Conservation (phyloP, 805 yeast species). For the Tetrapisispora pingtungensis region DNA sequence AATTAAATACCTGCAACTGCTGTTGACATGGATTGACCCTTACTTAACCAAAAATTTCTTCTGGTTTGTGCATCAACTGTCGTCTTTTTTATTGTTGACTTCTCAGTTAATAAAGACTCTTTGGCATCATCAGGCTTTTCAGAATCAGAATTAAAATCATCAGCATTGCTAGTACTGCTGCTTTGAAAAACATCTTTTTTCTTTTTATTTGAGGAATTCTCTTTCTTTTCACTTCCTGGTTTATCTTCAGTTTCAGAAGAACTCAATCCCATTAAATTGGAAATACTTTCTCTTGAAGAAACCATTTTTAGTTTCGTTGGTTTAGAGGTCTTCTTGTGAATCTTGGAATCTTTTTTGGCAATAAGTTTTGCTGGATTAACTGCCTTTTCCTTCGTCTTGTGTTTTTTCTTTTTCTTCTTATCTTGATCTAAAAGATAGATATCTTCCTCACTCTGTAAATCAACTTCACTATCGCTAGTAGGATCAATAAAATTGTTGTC, state of each 20-base stretch:
- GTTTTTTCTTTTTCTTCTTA: conserved; percentile 7
- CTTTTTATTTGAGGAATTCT: not conserved
- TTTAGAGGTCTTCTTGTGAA: not conserved
- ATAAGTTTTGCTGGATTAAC: conserved; percentile 1
- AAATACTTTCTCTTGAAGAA: not conserved
- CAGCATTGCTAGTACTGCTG: not conserved
- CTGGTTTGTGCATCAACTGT: conserved; percentile 27
- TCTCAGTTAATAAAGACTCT: not conserved
- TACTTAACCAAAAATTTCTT: conserved; percentile 28
- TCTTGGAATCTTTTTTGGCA: not conserved
- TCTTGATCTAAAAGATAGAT: conserved; percentile 10
- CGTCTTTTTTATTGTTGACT: conserved; percentile 7
- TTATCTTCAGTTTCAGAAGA: not conserved
- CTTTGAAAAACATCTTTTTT: not conserved
- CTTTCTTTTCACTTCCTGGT: not conserved
- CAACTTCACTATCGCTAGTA: conserved; percentile 14
- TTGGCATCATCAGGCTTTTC: not conserved
- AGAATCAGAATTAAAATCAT: not conserved
- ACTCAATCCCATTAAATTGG: conserved; percentile 15
- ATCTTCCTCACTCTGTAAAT: conserved; percentile 17
- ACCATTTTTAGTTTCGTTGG: not conserved
- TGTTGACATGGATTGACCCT: conserved; percentile 19
- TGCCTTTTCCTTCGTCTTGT: not conserved
- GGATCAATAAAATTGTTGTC: conserved; percentile 8
- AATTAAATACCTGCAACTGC: not conserved